These are phyloP conservation scores for Sporothrix humicola DNA, from an alignment of 2,329 filamentous ascomycete species.

Conservation along the genomic window DNA sequence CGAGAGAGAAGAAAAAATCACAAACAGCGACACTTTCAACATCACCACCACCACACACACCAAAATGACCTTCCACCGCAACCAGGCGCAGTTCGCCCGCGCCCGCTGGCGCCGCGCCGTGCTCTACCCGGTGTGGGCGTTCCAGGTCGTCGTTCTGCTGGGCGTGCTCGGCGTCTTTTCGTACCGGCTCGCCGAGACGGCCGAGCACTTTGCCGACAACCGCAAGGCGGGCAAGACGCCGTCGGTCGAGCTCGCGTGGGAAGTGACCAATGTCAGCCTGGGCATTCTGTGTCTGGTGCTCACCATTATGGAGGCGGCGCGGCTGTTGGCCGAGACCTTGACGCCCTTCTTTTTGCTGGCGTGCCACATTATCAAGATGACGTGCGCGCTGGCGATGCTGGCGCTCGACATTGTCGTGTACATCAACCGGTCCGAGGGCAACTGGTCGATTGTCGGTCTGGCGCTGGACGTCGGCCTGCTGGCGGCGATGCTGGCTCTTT, in stretches of 20 bases:
- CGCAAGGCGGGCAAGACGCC: slow-evolving; percentile 50
- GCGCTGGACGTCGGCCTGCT: slow-evolving; percentile 56
- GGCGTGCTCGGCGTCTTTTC: slow-evolving; percentile 59
- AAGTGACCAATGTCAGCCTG: slow-evolving; percentile 58
- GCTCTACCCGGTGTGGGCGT: slow-evolving; percentile 57
- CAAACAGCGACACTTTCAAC: not conserved
- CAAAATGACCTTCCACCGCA: slow-evolving; percentile 47
- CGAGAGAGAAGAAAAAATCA: not conserved
- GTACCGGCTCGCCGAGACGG: slow-evolving; percentile 57
- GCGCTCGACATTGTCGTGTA: slow-evolving; percentile 60
- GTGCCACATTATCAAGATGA: slow-evolving; percentile 57
- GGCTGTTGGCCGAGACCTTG: slow-evolving; percentile 53
- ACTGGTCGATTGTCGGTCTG: slow-evolving; percentile 57
- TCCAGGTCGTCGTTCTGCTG: slow-evolving; percentile 55
- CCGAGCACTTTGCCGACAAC: slow-evolving; percentile 51
- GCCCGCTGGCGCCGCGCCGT: slow-evolving; percentile 57
- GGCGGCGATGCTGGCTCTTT: slow-evolving; percentile 52
- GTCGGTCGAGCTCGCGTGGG: slow-evolving; percentile 59
- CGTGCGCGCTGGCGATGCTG: slow-evolving; percentile 54
- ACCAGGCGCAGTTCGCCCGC: slow-evolving; percentile 59
- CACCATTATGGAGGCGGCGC: slow-evolving; percentile 52
- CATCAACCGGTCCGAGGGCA: slow-evolving; percentile 50
- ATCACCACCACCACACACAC: not conserved
- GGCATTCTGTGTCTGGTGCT: slow-evolving; percentile 54
- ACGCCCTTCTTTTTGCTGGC: slow-evolving; percentile 62